phyloP scores from a whole-genome alignment of 192 early-diverging fungal genomes.

The Lobosporangium transversale region DNA sequence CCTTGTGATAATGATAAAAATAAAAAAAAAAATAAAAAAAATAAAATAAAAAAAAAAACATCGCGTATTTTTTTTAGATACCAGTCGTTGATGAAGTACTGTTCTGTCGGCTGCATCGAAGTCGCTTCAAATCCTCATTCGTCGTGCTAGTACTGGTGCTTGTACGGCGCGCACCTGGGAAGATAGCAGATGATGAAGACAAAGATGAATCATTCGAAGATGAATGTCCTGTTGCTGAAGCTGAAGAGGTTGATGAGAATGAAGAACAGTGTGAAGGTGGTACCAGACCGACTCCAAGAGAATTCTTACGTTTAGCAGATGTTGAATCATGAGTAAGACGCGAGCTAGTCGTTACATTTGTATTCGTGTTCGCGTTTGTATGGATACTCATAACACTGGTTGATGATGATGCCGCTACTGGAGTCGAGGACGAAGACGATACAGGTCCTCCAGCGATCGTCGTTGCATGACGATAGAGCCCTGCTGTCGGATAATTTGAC shows the following conservation, averaged over 20 bases:
- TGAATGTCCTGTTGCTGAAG: slow-evolving; percentile 6
- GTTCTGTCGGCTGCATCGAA: slow-evolving; percentile 47
- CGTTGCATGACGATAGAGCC: slow-evolving; percentile 19
- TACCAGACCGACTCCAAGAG: slow-evolving; percentile 20
- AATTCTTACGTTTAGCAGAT: slow-evolving; percentile 42
- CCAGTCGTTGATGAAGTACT: slow-evolving; percentile 32
- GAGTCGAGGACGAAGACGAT: slow-evolving; percentile 8
- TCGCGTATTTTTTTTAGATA: slow-evolving; percentile 9
- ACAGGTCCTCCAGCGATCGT: slow-evolving; percentile 2
- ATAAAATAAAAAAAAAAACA: slow-evolving; percentile 9
- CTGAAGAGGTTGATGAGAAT: slow-evolving; percentile 22
- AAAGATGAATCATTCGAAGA: slow-evolving; percentile 15
- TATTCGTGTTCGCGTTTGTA: no score
- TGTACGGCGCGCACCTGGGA: slow-evolving; percentile 45
- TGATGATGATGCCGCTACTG: slow-evolving; percentile 8
- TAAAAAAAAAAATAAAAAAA: slow-evolving; percentile 1
- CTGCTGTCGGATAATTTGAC: slow-evolving; percentile 5
- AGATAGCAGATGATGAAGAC: slow-evolving; percentile 35
- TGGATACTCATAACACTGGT: slow-evolving; percentile 1
- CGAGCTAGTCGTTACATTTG: no score
- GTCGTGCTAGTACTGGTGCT: slow-evolving; percentile 45
- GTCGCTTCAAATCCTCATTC: slow-evolving; percentile 48
- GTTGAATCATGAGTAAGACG: slow-evolving; percentile 25
- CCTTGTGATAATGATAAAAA: no score
- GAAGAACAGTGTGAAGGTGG: slow-evolving; percentile 29